These are phyloP conservation scores for Hypericum androsaemum DNA, from an alignment of 345 rosid species.

Conservation along the genomic window DNA sequence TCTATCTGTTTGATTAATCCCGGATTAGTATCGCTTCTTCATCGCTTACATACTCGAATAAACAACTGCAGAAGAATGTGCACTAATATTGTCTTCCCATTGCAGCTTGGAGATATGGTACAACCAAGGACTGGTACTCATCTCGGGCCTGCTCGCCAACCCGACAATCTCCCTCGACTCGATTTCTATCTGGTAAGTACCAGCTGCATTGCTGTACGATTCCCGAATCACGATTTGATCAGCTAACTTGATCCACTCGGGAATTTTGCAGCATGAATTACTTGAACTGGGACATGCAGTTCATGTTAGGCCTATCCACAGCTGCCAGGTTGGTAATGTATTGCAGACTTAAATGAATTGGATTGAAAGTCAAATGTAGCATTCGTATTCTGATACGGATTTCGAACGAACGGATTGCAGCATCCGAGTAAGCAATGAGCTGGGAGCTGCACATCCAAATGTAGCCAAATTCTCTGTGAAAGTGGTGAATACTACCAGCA, in stretches of 20 bases:
- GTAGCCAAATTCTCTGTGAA: conserved; percentile 68
- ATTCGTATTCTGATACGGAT: background rate
- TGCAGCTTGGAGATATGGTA: conserved; percentile 95
- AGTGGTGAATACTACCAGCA: conserved; percentile 57
- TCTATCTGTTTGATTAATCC: background rate
- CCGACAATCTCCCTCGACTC: conserved; percentile 78
- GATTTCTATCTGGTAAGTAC: conserved; percentile 65
- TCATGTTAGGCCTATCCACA: conserved; percentile 81
- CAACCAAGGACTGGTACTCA: conserved; percentile 80
- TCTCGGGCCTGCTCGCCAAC: conserved; percentile 68
- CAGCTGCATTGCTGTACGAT: background rate
- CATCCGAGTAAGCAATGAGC: conserved; percentile 79
- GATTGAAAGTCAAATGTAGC: background rate
- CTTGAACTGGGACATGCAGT: conserved; percentile 76
- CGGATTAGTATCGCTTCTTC: background rate
- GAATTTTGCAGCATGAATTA: conserved; percentile 60
- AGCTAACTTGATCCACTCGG: background rate
- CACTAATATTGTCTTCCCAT: background rate
- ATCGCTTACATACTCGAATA: background rate
- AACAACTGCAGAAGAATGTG: no score
- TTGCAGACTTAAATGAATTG: no score
- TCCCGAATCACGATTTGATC: background rate
- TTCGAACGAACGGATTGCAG: conserved; percentile 26
- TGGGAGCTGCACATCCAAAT: conserved; percentile 71
- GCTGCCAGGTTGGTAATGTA: conserved; percentile 51